Conservation (phyloP, 2,329 filamentous ascomycete species). For the Colletotrichum sp. region DNA sequence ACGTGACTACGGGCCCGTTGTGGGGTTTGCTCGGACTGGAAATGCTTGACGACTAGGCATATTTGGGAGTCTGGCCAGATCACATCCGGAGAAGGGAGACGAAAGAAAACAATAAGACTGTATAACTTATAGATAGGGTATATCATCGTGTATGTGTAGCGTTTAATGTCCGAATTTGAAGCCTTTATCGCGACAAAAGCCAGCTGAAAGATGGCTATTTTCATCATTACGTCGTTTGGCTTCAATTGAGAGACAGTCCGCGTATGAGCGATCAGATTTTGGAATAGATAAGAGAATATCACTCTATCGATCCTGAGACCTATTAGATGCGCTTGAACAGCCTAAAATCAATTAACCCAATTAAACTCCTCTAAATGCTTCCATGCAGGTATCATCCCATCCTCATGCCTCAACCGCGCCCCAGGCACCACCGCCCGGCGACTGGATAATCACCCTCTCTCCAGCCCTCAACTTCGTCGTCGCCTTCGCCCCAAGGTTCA, state of each 20-base stretch:
- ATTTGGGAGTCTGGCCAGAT: not conserved
- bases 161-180: not conserved
- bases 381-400: not conserved
- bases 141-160: not conserved
- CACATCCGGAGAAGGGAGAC: too few species aligned
- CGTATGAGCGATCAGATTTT: not conserved
- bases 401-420: not conserved
- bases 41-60: not conserved
- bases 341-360: not conserved
- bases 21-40: not conserved
- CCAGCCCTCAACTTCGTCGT: slow-evolving; percentile 18
- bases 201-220: not conserved
- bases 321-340: accelerated
- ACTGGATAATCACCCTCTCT: slow-evolving; percentile 21
- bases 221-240: accelerated
- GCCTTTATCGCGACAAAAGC: not conserved
- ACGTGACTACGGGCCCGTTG: not conserved
- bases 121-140: too few species aligned
- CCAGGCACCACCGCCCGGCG: slow-evolving; percentile 19
- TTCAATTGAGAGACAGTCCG: not conserved
- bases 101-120: too few species aligned
- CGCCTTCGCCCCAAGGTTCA: slow-evolving; percentile 20
- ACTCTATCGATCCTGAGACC: not conserved
- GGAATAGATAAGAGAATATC: not conserved
- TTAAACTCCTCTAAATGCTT: not conserved